Evolutionary conservation across 495 filamentous ascomycete genomes (phyloP).

Genomic region (Friedmanniomyces simplex): DNA sequence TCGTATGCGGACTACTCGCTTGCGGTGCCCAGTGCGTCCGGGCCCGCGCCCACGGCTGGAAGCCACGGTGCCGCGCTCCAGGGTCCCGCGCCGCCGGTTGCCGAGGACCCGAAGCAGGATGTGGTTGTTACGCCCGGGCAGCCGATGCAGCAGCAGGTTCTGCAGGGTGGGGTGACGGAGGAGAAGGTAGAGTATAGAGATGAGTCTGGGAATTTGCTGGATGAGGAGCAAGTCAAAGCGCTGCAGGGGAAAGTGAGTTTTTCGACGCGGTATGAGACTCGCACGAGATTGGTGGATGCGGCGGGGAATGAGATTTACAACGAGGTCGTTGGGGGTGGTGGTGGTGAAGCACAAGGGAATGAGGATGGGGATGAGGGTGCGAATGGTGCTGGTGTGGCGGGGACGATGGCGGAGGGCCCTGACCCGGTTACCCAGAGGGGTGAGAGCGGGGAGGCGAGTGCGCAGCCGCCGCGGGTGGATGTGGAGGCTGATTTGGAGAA

Average conservation of each 20-base stretch:
- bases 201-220: constrained; percentile 79
- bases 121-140: constrained; percentile 23
- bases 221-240: constrained; percentile 70
- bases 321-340: constrained; percentile 31
- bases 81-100: constrained; percentile 19
- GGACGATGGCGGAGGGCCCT: constrained; percentile 11
- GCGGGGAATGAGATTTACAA: constrained; percentile 56
- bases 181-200: constrained; percentile 92
- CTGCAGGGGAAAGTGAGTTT: constrained; percentile 88
- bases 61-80: constrained; percentile 9
- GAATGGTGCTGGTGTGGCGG: constrained; percentile 4
- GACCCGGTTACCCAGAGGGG: constrained; percentile 13
- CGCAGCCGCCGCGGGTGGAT: constrained; percentile 30
- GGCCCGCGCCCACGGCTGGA: constrained; percentile 7
- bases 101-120: constrained; percentile 22
- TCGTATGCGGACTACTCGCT: constrained; percentile 32
- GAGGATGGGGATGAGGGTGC: constrained; percentile 10
- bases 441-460: constrained; percentile 19
- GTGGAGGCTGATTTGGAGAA: constrained; percentile 47
- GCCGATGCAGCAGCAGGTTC: neutral
- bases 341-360: constrained; percentile 13
- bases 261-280: constrained; percentile 86
- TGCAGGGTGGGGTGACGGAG: constrained; percentile 36
- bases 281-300: constrained; percentile 71
- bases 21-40: neutral